Evolutionary conservation across 108 stramenopile genomes (phyloP), one percentile per base, ranked within the genome.

Genomic region (Cyclostephanos tholiformis): DNA sequence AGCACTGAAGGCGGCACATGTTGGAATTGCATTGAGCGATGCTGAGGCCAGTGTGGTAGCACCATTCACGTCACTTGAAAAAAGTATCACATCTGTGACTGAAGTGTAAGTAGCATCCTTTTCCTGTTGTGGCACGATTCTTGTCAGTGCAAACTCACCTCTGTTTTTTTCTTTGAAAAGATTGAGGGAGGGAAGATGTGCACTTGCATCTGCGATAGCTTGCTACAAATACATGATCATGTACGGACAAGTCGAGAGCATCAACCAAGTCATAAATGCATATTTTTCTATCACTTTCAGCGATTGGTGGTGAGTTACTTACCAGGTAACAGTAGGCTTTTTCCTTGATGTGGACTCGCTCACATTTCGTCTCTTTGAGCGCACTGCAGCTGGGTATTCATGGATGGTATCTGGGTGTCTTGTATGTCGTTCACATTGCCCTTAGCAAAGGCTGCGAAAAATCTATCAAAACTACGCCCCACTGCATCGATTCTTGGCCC

Each of bases 171-270:
- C 12, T 55, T 55, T 8, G 26, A 55, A 55, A 25, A 55, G 53
- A 20, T 58, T 91, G 51, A 73, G 61, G 53, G 90, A 91, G 64
- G 90, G 90, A 50, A 74, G 88, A 13, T 89, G 88, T 68, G 82
- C 87, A 23, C 74, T 89, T 62, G 79, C 88, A 35, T 85, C 87
- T 17, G 86, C 88, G 7, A 65, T 89, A 12, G 74, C 85, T n/a
- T 51, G 61, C 2, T 92, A 88, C 84, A 88, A 85, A 59, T 92
- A 82, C 62, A 77, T 84, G 72, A 83, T 92, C 25, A 88, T 89
- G 77, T 92, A 89, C 69, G 91, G 91, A 29, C 91, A 91, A 74
- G 67, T 91, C 16, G 84, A 85, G 44, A 70, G 82, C 19, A 67
- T 86, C 72, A 73, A 77, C 29, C 84, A 91, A 62, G 74, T 85